These are phyloP conservation scores for Talaromyces funiculosus DNA, from an alignment of 2,329 filamentous ascomycete species.

Conservation along the genomic window DNA sequence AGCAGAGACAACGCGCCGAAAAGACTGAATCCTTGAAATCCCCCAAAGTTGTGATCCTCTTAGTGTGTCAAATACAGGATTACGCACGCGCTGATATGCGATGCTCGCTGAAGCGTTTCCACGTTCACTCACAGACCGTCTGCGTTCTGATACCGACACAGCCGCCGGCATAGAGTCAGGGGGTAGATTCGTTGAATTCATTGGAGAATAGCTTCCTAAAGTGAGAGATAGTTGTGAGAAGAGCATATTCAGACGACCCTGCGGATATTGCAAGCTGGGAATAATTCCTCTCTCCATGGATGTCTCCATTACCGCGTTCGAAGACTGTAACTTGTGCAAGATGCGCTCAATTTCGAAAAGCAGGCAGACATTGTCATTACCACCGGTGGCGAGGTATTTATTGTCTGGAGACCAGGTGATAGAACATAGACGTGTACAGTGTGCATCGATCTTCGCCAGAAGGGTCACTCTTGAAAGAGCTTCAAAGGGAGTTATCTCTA, in stretches of 20 bases:
- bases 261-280: constrained; percentile 9
- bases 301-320: background rate
- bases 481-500: constrained; percentile 67
- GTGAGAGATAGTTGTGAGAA: constrained; percentile 19
- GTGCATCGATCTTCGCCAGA: constrained; percentile 68
- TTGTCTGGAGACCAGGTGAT: constrained; percentile 81
- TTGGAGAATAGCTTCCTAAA: constrained; percentile 12
- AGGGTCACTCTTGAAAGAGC: constrained; percentile 57
- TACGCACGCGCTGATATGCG: background rate
- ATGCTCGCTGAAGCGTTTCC: background rate
- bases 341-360: constrained; percentile 64
- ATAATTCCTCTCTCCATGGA: background rate
- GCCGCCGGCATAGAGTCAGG: too few relatives aligned
- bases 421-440: constrained; percentile 87
- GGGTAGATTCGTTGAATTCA: too few relatives aligned
- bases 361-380: constrained; percentile 85
- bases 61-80: background rate
- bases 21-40: background rate
- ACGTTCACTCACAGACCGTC: background rate
- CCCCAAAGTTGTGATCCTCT: background rate
- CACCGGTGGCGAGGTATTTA: constrained; percentile 73
- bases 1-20: constrained; percentile 10
- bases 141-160: background rate
- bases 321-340: background rate
- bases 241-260: constrained; percentile 21